Evolutionary conservation across 192 early-diverging fungal genomes (phyloP), one percentile per base, ranked within the genome.

Genomic region (Pilaira anomala): DNA sequence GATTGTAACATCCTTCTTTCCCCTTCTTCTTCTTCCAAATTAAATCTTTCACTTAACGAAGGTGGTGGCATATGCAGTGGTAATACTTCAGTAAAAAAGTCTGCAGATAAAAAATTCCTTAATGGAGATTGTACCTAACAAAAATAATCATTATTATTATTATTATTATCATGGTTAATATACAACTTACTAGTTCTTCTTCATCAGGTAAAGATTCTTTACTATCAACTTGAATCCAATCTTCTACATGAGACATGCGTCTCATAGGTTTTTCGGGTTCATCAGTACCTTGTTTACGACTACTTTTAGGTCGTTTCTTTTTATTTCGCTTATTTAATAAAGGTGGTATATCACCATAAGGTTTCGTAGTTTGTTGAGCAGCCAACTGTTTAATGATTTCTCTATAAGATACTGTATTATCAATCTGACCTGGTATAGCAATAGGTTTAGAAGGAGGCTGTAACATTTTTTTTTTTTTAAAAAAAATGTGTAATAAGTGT

Each of bases 221-320:
- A 44, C 65, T 67, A 49, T 73, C 71, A 9, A 73, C 71, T 18
- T 36, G 48, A 18, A 67, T 60, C 71, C 71, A 73, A 46, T 73
- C 62, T 48, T 73, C 71, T 25, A 73, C 71, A 59, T 73, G 71
- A n/a, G 71, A 73, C 71, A 73, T 73, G 8, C 71, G 52, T 62
- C 71, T 50, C 30, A 69, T 42, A 16, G 30, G 9, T 54, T 51
- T 60, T 8, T 41, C 25, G 18, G 48, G 62, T 42, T 36, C 36
- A 22, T 39, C 16, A 18, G 3, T 41, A 40, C 19, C 16, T 30
- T 30, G 24, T 30, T 53, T 30, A 7, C 14, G 5, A 21, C 42
- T 33, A 48, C 8, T 33, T 22, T 49, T 49, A 22, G 26, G 59
- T 21, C 36, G 42, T 36, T 63, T 67, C 59, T 73, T 67, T 40